A percentile compares a stretch with the other conserved stretches of the same genome.
Evolutionary conservation across 2,329 filamentous ascomycete species (phyloP).

Genomic region (Alternaria dauci): DNA sequence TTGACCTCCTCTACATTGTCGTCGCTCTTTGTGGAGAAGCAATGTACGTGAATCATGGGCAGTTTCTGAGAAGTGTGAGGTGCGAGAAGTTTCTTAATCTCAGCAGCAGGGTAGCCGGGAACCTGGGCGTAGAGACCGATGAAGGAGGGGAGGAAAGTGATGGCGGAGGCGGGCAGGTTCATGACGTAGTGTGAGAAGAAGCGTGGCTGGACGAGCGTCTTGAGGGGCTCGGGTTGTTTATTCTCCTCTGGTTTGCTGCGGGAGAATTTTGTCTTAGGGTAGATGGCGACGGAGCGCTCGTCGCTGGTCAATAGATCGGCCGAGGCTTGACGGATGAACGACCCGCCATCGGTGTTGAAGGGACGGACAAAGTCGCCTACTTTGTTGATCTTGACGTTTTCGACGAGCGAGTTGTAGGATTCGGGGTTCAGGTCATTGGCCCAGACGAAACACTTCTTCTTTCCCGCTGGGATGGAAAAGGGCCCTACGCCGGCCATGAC

Average conservation of each 20-base stretch:
- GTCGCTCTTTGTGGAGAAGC: slow-evolving; percentile 84
- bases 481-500: slow-evolving; percentile 98
- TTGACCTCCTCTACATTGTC: slow-evolving; percentile 69
- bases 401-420: slow-evolving; percentile 75
- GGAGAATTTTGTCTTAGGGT: slow-evolving; percentile 45
- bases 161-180: slow-evolving; percentile 92
- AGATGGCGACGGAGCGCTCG: slow-evolving; percentile 60
- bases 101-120: slow-evolving; percentile 29
- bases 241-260: slow-evolving; percentile 30
- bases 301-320: slow-evolving; percentile 64
- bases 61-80: slow-evolving; percentile 62
- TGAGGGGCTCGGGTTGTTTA: slow-evolving; percentile 43
- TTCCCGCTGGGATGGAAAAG: slow-evolving; percentile 90
- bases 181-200: slow-evolving; percentile 95
- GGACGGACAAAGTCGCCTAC: slow-evolving; percentile 74
- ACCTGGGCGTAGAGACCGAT: slow-evolving; percentile 79
- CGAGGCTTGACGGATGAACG: slow-evolving; percentile 78
- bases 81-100: slow-evolving; percentile 43
- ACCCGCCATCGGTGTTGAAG: slow-evolving; percentile 82
- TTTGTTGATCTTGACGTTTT: slow-evolving; percentile 81
- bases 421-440: slow-evolving; percentile 97
- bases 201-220: slow-evolving; percentile 65
- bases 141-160: slow-evolving; percentile 81
- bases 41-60: slow-evolving; percentile 92
- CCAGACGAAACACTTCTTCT: slow-evolving; percentile 90